Percentiles rank a stretch among this genome's conserved stretches.
Conservation (phyloP, 768 basidiomycete species). For the Terana coerulea region DNA sequence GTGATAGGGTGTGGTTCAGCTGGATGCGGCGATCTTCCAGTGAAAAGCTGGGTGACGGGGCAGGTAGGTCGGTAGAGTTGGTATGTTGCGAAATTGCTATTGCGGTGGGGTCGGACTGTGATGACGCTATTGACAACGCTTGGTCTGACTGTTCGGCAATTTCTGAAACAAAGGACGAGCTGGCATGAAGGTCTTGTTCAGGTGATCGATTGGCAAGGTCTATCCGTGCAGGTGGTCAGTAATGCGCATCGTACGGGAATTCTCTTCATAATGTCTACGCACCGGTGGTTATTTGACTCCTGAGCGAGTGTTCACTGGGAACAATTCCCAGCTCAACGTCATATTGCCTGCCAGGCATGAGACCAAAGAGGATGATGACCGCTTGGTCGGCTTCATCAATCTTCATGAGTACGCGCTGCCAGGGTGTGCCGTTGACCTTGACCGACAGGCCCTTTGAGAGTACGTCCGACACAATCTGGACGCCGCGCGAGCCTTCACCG, state of each 20-base stretch:
- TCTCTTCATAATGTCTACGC: not conserved
- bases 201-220: not conserved
- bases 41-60: conserved; percentile 35
- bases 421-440: conserved; percentile 73
- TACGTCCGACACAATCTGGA: conserved; percentile 54
- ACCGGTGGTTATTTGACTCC: conserved; percentile 64
- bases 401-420: conserved; percentile 76
- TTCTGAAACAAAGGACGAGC: not conserved
- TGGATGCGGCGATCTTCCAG: conserved; percentile 65
- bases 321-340: conserved; percentile 83
- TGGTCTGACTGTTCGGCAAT: conserved; percentile 6
- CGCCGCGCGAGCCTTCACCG: conserved; percentile 20
- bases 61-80: conserved; percentile 6
- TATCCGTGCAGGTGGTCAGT: not conserved
- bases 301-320: conserved; percentile 52
- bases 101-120: not conserved
- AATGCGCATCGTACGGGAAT: not conserved
- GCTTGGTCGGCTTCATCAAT: conserved; percentile 82
- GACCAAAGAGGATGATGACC: conserved; percentile 85
- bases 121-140: not conserved
- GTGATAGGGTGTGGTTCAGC: conserved; percentile 63
- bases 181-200: not conserved
- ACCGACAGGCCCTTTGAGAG: conserved; percentile 74
- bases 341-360: conserved; percentile 86
- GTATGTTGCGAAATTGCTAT: not conserved